Evolutionary conservation across 805 yeast species (phyloP), one percentile per base, ranked within the genome.

Genomic region (Candida piceae): DNA sequence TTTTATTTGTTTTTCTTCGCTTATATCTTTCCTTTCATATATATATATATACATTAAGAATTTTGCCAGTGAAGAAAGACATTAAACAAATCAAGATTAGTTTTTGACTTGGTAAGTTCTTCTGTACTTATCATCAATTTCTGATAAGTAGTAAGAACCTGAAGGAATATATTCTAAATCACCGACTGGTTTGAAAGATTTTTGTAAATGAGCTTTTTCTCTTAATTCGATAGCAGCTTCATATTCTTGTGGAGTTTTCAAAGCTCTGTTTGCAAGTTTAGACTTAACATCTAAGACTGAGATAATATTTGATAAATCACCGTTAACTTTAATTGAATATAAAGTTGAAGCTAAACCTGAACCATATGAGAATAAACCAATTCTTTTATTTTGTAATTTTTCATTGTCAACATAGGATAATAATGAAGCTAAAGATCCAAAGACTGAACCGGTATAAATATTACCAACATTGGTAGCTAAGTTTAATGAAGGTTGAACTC

Each of bases 401-500:
- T 80, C 93, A 38, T 75, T 72, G 30, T 86, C 89, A 45, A 82
- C 83, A 58, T 71, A 84, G 58, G 73, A 77, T 52, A 93, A 70
- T 48, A 87, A 68, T 11, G 97, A 90, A 22, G 90, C 74, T 41
- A 93, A 73, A 7, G 96, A 76, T 24, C 95, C 80, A 75, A 84
- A 93, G 32, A 87, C 79, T 24, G 96, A 85, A 46, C 89, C 97
- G 31, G 97, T 86, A 76, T 93, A 93, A 85, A 89, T 84, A 75
- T 93, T 93, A 67, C 99, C 99, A 45, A 95, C 87, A 67, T 90
- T 90, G 46, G 97, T 90, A 58, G 97, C 90, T 31, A 88, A 87
- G 51, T 67, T 71, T 62, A 93, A 70, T 15, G 95, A 79, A 24
- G 96, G 93, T 35, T 70, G 69, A 40, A 93, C 87, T 63, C 86